phyloP scores from a whole-genome alignment of 2,329 filamentous ascomycete genomes.

The Aspergillus persii region DNA sequence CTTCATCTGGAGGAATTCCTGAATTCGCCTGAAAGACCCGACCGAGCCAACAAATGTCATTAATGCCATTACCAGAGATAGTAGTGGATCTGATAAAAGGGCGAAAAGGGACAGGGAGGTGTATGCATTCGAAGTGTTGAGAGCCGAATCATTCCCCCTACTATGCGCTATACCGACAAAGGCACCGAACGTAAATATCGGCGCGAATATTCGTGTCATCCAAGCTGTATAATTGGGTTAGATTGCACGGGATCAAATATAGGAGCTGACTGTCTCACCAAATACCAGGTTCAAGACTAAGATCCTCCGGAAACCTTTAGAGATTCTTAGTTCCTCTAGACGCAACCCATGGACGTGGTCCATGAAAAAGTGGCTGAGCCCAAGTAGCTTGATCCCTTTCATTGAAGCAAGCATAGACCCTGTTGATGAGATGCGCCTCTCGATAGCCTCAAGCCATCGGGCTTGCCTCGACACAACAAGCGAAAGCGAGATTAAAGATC shows the following conservation, averaged over 20 bases:
- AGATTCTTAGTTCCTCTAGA: slow-evolving; percentile 41
- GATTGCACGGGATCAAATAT: neutral
- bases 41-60: slow-evolving; percentile 45
- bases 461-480: slow-evolving; percentile 42
- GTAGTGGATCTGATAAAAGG: slow-evolving; percentile 46
- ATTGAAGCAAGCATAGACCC: slow-evolving; percentile 50
- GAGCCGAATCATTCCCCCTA: slow-evolving; percentile 25
- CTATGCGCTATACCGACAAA: slow-evolving; percentile 43
- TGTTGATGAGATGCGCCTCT: slow-evolving; percentile 50
- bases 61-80: slow-evolving; percentile 47
- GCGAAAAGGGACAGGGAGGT: slow-evolving; percentile 50
- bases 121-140: slow-evolving; percentile 45
- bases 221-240: slow-evolving; percentile 27
- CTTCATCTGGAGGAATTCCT: slow-evolving; percentile 43
- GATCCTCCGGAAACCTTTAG: slow-evolving; percentile 42
- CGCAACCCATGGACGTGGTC: slow-evolving; percentile 40
- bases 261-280: slow-evolving; percentile 20
- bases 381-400: slow-evolving; percentile 53
- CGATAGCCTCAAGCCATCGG: slow-evolving; percentile 51
- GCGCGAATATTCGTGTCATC: slow-evolving; percentile 43
- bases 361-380: slow-evolving; percentile 43
- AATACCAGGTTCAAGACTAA: slow-evolving; percentile 43
- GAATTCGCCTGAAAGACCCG: slow-evolving; percentile 48
- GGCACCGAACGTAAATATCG: slow-evolving; percentile 47
- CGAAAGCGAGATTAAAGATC: slow-evolving; percentile 34